phyloP scores from a whole-genome alignment of 2,329 filamentous ascomycete genomes.

The Colletotrichum tropicale region DNA sequence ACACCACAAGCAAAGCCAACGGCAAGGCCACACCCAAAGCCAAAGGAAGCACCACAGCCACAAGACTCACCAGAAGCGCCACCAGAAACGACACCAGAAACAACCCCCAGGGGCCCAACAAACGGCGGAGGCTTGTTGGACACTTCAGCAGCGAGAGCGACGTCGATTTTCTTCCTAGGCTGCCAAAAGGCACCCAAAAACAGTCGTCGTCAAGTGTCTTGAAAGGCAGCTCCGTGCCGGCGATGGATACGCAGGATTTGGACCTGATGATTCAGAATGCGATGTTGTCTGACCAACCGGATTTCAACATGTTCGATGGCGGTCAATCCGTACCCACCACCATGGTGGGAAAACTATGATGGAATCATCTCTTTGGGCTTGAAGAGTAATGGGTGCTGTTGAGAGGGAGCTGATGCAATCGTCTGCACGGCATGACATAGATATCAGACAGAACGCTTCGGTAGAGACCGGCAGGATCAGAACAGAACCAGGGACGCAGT shows the following conservation, averaged over 20 bases:
- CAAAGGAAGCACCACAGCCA: background rate
- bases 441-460: background rate
- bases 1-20: background rate
- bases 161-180: background rate
- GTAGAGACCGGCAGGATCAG: background rate
- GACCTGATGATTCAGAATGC: background rate
- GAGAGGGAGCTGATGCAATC: background rate
- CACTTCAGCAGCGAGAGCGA: background rate
- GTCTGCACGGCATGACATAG: background rate
- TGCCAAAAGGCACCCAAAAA: background rate
- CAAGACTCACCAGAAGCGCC: background rate
- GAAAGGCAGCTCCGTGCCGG: background rate
- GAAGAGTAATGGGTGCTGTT: background rate
- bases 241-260: background rate
- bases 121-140: background rate
- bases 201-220: background rate
- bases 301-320: background rate
- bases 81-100: background rate
- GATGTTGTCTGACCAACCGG: background rate
- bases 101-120: background rate
- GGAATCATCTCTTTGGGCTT: background rate
- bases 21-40: background rate
- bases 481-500: conserved; percentile 20
- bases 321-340: background rate
- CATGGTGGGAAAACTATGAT: background rate